These are phyloP conservation scores for Arthrobotrys sinensis DNA, from an alignment of 2,329 filamentous ascomycete genomes.

Conservation along the genomic window DNA sequence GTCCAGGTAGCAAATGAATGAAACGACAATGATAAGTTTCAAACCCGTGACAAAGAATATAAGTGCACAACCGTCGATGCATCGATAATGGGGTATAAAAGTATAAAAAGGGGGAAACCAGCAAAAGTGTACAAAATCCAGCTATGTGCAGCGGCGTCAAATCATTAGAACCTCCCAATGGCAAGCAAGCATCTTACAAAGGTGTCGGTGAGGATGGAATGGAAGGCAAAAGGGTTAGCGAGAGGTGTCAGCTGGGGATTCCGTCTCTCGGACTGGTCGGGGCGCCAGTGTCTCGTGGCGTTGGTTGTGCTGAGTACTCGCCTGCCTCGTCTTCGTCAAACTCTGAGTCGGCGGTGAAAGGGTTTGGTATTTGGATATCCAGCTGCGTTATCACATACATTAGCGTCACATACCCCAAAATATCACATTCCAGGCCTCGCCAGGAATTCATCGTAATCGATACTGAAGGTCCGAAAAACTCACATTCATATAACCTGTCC, in stretches of 20 bases:
- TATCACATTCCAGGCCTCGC: conserved; percentile 12
- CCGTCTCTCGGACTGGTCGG: conserved; percentile 44
- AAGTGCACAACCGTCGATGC: conserved; percentile 16
- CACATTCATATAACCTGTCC: conserved; percentile 89
- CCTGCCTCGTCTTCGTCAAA: conserved; percentile 53
- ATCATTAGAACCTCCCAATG: conserved; percentile 24
- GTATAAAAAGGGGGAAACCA: conserved; percentile 7
- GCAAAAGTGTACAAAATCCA: conserved; percentile 40
- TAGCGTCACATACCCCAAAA: conserved; percentile 27
- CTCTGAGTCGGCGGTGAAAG: conserved; percentile 66
- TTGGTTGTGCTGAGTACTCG: conserved; percentile 54
- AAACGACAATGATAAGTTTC: conserved; percentile 11
- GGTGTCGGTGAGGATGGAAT: not conserved
- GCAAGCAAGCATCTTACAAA: conserved; percentile 6
- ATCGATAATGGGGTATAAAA: conserved; percentile 29
- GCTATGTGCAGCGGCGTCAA: conserved; percentile 45
- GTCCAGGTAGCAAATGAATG: conserved; percentile 5
- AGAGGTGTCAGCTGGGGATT: conserved; percentile 26
- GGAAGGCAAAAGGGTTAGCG: conserved; percentile 6
- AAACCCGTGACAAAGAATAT: conserved; percentile 13
- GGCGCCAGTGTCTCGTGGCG: conserved; percentile 37
- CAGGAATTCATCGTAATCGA: conserved; percentile 1
- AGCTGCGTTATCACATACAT: conserved; percentile 71
- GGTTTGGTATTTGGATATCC: conserved; percentile 85
- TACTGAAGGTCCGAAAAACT: conserved; percentile 65